Percentiles rank a stretch among this genome's conserved stretches.
These are phyloP conservation scores for Phytophthora foliorum DNA, from an alignment of 352 stramenopile genomes.

Conservation along the genomic window DNA sequence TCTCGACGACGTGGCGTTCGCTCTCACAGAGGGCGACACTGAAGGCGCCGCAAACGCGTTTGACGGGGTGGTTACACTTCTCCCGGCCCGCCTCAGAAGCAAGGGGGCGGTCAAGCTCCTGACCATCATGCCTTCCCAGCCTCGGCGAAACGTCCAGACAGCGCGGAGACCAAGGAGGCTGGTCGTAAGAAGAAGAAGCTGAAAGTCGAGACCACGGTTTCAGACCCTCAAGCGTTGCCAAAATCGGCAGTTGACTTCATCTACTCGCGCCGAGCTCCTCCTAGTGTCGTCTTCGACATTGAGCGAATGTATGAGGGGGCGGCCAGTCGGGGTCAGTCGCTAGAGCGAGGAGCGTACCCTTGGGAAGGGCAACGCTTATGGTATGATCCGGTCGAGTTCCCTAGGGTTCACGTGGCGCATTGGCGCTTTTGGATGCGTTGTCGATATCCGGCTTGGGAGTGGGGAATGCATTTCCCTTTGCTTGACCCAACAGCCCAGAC, in stretches of 20 bases:
- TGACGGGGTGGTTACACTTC: background rate
- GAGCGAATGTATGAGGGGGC: background rate
- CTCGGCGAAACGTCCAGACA: background rate
- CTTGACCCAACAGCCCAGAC: background rate
- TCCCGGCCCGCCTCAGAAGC: background rate
- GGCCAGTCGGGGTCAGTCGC: background rate
- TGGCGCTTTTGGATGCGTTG: background rate
- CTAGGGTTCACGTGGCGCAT: background rate
- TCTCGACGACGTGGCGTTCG: background rate
- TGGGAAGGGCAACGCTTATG: background rate
- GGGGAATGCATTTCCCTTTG: background rate
- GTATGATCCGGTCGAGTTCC: background rate
- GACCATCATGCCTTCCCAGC: background rate
- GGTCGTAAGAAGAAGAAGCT: background rate
- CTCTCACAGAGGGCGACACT: background rate
- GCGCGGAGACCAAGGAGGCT: too few species aligned
- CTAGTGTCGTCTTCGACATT: background rate
- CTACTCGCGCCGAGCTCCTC: background rate
- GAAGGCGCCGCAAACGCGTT: background rate
- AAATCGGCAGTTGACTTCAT: background rate
- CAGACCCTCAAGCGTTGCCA: background rate
- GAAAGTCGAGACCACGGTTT: background rate
- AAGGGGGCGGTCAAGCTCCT: background rate
- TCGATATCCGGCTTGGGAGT: background rate
- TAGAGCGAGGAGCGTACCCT: background rate